phyloP scores from a whole-genome alignment of 106 monocot species.

The Apostasia shenzhenica region DNA sequence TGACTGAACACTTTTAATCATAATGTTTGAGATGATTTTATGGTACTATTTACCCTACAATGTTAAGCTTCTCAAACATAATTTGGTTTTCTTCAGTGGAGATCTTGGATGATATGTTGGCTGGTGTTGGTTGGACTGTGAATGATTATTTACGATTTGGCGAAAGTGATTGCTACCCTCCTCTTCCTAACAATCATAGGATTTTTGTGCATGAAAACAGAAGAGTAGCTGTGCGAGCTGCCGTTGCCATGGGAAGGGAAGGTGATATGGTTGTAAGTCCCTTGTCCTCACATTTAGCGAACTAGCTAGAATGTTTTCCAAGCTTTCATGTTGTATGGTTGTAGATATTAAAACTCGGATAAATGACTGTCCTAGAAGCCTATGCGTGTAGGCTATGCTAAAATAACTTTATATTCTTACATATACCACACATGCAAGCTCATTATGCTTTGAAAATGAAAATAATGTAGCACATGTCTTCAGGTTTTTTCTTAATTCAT shows the following conservation, averaged over 20 bases:
- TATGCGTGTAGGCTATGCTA: neutral
- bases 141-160: slow-evolving; percentile 10
- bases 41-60: too few relatives aligned
- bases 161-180: neutral
- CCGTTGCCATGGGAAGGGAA: slow-evolving; percentile 31
- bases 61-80: neutral
- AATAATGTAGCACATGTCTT: neutral
- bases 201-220: slow-evolving; percentile 26
- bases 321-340: neutral
- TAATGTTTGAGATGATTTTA: neutral
- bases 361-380: neutral
- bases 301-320: neutral
- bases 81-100: slow-evolving; percentile 9
- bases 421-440: neutral
- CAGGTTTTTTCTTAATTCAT: too few relatives aligned
- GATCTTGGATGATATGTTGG: slow-evolving; percentile 34
- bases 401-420: neutral
- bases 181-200: slow-evolving; percentile 18
- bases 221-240: slow-evolving; percentile 29
- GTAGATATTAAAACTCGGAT: neutral
- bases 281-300: neutral
- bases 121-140: slow-evolving; percentile 28
- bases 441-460: neutral
- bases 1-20: neutral
- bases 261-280: slow-evolving; percentile 37